A percentile compares a stretch with the other conserved stretches of the same genome.
phyloP scores from a whole-genome alignment of 2,329 filamentous ascomycete genomes.

The Xylaria sp. region DNA sequence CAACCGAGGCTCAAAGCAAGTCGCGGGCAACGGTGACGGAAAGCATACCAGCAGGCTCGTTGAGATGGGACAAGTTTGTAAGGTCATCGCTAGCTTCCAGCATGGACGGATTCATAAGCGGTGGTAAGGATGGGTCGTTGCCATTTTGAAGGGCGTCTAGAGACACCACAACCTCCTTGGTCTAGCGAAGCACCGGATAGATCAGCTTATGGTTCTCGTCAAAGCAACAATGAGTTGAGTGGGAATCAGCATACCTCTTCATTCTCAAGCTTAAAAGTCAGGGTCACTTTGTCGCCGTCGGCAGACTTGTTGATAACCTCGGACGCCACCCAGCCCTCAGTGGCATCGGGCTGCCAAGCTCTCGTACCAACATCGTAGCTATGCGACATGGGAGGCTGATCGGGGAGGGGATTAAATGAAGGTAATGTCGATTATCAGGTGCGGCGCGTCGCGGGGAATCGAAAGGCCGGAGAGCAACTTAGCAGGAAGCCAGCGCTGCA shows the following conservation, averaged over 20 bases:
- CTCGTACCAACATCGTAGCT: constrained; percentile 95
- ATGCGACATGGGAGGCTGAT: constrained; percentile 77
- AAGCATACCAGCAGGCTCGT: constrained; percentile 87
- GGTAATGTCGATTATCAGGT: constrained; percentile 34
- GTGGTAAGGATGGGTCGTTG: constrained; percentile 82
- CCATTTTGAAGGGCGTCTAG: constrained; percentile 79
- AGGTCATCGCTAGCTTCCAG: constrained; percentile 98
- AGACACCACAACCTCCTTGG: constrained; percentile 81
- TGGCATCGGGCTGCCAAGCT: constrained; percentile 97
- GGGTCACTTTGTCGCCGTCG: constrained; percentile 84
- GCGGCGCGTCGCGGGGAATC: constrained; percentile 37
- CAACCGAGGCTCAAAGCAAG: constrained; percentile 36
- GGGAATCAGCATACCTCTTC: constrained; percentile 74
- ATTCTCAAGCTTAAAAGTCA: constrained; percentile 90
- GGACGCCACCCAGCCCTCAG: constrained; percentile 97
- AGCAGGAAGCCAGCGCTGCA: constrained; percentile 44
- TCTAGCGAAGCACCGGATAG: constrained; percentile 59
- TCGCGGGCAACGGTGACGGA: constrained; percentile 17
- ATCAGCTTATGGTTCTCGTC: constrained; percentile 31
- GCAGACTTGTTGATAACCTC: constrained; percentile 88
- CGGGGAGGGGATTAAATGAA: constrained; percentile 22
- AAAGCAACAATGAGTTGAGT: constrained; percentile 1
- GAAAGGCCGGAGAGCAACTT: constrained; percentile 36
- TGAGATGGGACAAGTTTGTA: constrained; percentile 96
- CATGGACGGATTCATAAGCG: constrained; percentile 97